Evolutionary conservation across 176 grass and related monocot species (phyloP).

Genomic region (Zoysia pacifica): DNA sequence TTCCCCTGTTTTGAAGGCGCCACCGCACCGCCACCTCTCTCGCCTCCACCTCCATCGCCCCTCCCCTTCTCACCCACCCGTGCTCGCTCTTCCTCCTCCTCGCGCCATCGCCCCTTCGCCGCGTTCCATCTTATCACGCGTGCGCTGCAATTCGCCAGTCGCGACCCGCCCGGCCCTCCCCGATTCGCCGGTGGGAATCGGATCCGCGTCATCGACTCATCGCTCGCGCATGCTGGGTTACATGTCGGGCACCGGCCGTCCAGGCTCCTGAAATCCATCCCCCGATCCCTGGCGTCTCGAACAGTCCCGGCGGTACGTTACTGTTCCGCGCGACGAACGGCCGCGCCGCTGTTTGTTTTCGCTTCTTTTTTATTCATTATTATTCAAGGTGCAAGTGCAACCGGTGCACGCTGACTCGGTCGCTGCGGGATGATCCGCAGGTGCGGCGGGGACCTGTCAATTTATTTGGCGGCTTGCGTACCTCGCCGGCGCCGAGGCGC

Average conservation of each 20-base stretch:
- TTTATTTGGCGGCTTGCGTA: conserved; percentile 26
- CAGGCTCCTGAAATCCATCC: background rate
- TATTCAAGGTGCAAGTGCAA: background rate
- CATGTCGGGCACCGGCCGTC: background rate
- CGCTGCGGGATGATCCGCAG: background rate
- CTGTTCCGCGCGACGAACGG: background rate
- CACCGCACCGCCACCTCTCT: background rate
- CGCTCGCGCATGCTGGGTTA: background rate
- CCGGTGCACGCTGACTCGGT: background rate
- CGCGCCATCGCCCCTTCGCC: background rate
- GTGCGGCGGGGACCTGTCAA: background rate
- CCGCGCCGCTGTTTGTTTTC: background rate
- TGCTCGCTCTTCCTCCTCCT: background rate
- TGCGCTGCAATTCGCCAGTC: background rate
- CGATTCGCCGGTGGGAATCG: background rate
- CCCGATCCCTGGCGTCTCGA: background rate
- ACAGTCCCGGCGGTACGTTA: background rate
- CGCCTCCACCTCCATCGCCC: background rate
- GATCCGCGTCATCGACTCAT: background rate
- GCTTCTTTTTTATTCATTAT: background rate
- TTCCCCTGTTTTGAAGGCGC: conserved; percentile 22
- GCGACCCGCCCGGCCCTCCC: background rate
- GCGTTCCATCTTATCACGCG: background rate
- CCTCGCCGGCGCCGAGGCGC: background rate
- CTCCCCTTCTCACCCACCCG: too few species aligned